A percentile compares a stretch with the other conserved stretches of the same genome.
Evolutionary conservation across 78 protist genomes (phyloP).

Genomic region (Tieghemostelium lacteum): DNA sequence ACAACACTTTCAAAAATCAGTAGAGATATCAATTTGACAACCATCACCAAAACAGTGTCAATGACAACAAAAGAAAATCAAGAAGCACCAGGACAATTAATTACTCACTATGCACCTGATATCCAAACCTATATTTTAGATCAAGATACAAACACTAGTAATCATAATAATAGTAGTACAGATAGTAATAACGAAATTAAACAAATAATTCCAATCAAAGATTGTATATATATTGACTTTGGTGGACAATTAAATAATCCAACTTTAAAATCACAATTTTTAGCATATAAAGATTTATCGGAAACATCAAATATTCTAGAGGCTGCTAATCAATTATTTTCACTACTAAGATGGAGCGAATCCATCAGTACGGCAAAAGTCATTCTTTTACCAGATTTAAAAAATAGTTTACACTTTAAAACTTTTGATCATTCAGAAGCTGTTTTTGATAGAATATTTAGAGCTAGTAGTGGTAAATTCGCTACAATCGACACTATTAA

Average conservation of each 20-base stretch:
- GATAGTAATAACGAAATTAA: slow-evolving; percentile 11
- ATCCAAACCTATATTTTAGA: slow-evolving; percentile 63
- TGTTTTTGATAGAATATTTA: slow-evolving; percentile 68
- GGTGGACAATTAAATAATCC: slow-evolving; percentile 32
- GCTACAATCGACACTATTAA: slow-evolving; percentile 14
- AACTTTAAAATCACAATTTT: slow-evolving; percentile 13
- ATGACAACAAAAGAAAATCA: slow-evolving; percentile 49
- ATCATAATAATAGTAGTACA: neutral
- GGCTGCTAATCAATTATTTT: slow-evolving; percentile 63
- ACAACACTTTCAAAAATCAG: neutral
- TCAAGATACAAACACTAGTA: neutral
- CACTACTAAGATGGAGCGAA: slow-evolving; percentile 72
- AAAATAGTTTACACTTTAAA: neutral
- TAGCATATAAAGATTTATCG: slow-evolving; percentile 68
- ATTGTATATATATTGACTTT: slow-evolving; percentile 67
- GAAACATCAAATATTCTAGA: slow-evolving; percentile 5
- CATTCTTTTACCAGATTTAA: slow-evolving; percentile 60
- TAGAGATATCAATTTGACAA: slow-evolving; percentile 2
- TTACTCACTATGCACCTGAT: slow-evolving; percentile 77
- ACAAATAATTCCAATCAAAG: slow-evolving; percentile 1
- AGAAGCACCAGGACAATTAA: slow-evolving; percentile 79
- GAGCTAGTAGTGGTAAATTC: slow-evolving; percentile 63
- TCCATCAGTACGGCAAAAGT: slow-evolving; percentile 28
- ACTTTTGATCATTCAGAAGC: slow-evolving; percentile 39
- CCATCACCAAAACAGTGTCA: slow-evolving; percentile 31